phyloP scores from a whole-genome alignment of 2,329 filamentous ascomycete species.

The Colletotrichum sp. region DNA sequence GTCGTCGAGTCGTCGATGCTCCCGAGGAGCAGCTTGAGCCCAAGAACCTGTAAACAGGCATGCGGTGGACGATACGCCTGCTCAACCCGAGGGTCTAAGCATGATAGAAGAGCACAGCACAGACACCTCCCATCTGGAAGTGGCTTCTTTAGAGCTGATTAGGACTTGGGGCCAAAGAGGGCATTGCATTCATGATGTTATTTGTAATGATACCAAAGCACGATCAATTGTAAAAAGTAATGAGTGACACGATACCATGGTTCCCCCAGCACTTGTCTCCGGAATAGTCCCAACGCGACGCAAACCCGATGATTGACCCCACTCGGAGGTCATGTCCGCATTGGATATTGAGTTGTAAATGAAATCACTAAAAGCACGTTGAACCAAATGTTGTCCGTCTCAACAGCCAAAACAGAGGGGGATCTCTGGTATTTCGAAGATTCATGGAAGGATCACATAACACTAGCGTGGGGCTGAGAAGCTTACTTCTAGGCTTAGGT shows the following conservation, averaged over 20 bases:
- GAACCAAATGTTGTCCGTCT: no score
- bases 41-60: not conserved
- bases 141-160: not conserved
- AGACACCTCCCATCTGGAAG: no score
- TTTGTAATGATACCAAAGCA: not conserved
- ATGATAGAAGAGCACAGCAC: no score
- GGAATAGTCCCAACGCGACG: accelerated
- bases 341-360: accelerated
- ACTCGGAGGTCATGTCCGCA: not conserved
- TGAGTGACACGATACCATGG: not conserved
- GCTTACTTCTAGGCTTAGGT: not conserved
- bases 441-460: not conserved
- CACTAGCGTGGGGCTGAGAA: not conserved
- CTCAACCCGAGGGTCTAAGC: accelerated
- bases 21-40: conserved; percentile 3
- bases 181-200: not conserved
- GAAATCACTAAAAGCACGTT: accelerated
- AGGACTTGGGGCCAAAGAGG: not conserved
- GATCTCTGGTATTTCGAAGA: not conserved
- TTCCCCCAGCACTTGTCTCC: not conserved
- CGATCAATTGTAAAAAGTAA: not conserved
- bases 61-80: not conserved
- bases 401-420: not conserved
- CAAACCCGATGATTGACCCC: not conserved
- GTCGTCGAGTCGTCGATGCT: not conserved